phyloP scores from a whole-genome alignment of 495 filamentous ascomycete species.

The Parathielavia hyrcaniae region DNA sequence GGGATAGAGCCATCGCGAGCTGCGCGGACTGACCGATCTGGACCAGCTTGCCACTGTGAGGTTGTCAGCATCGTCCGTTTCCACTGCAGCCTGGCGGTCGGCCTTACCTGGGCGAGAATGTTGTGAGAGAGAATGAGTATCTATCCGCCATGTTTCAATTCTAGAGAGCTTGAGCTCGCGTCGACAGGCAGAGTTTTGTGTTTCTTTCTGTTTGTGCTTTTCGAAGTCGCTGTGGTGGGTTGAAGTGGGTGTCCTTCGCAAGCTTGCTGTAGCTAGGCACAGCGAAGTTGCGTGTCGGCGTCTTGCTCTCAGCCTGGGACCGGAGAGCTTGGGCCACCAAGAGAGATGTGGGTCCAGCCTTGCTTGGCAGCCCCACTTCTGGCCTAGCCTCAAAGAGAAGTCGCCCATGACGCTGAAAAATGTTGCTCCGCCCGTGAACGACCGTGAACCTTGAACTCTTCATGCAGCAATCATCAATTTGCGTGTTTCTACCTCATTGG shows the following conservation, averaged over 20 bases:
- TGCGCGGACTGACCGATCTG: conserved; percentile 57
- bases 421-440: neutral
- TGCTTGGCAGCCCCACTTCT: neutral
- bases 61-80: conserved; percentile 9
- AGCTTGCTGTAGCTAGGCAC: conserved; percentile 22
- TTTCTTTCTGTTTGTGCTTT: conserved; percentile 7
- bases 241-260: conserved; percentile 20
- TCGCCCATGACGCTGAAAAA: conserved; percentile 10
- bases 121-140: conserved; percentile 99
- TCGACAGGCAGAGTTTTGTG: conserved; percentile 7
- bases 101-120: conserved; percentile 96
- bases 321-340: conserved; percentile 32
- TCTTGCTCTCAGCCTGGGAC: conserved; percentile 18
- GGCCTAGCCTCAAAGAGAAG: conserved; percentile 11
- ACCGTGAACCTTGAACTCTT: neutral
- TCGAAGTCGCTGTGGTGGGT: conserved; percentile 7
- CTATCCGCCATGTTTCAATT: conserved; percentile 76
- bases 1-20: neutral
- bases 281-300: conserved; percentile 36
- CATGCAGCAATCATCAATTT: neutral
- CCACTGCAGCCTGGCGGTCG: conserved; percentile 14
- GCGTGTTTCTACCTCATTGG: too few species aligned
- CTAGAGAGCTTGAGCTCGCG: neutral
- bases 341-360: neutral
- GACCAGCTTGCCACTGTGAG: conserved; percentile 83